Evolutionary conservation across 2,329 filamentous ascomycete genomes (phyloP).

Genomic region (Coleophoma eucalyptorum): DNA sequence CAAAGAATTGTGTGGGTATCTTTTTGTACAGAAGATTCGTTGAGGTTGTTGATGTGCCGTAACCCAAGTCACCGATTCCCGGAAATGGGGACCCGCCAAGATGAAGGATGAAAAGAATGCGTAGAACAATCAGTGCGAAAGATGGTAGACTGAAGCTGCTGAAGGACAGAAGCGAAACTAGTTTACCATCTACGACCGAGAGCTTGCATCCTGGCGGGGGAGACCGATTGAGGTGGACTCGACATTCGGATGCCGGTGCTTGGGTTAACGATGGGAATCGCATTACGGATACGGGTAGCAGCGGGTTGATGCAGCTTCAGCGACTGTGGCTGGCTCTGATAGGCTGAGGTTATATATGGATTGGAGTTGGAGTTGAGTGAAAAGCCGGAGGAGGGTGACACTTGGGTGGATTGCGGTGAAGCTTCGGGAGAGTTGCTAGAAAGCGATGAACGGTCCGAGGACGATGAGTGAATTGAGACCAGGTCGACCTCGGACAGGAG

Average conservation of each 20-base stretch:
- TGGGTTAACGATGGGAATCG: conserved; percentile 97
- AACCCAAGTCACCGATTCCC: conserved; percentile 24
- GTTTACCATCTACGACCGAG: conserved; percentile 26
- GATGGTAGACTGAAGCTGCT: conserved; percentile 16
- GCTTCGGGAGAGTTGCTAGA: conserved; percentile 91
- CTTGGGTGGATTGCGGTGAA: conserved; percentile 80
- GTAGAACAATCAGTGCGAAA: conserved; percentile 24
- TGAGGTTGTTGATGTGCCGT: conserved; percentile 22
- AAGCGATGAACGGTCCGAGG: conserved; percentile 89
- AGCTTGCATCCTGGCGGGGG: conserved; percentile 50
- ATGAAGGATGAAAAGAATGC: conserved; percentile 24
- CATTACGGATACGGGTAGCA: conserved; percentile 85
- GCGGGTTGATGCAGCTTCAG: conserved; percentile 88
- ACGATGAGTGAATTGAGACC: conserved; percentile 84
- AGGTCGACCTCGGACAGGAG: conserved; percentile 81
- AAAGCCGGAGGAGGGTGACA: conserved; percentile 72
- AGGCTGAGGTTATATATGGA: conserved; percentile 60
- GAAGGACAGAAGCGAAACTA: conserved; percentile 15
- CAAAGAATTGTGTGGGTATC: conserved; percentile 23
- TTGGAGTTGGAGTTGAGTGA: conserved; percentile 67
- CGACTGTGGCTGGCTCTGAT: conserved; percentile 60
- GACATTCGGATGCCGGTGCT: conserved; percentile 84
- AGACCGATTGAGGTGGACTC: conserved; percentile 76
- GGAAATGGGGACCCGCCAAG: conserved; percentile 23
- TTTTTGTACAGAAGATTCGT: conserved; percentile 31